These are phyloP conservation scores for Syncephalastrum monosporum DNA, from an alignment of 371 early-diverging fungal genomes.

Conservation along the genomic window DNA sequence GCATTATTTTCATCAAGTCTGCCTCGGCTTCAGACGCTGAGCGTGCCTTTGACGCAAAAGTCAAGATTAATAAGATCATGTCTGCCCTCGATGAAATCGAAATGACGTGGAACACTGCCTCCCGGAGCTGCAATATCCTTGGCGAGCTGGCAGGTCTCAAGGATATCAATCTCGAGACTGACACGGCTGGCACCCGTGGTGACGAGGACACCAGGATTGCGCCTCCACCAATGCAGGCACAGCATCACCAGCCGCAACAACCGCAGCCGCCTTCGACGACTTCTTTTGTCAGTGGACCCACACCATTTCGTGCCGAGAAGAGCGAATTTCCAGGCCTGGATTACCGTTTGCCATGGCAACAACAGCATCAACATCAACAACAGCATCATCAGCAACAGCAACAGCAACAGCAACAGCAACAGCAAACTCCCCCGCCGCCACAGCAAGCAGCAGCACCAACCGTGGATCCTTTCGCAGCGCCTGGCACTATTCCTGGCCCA, in stretches of 20 bases:
- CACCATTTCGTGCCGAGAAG: not conserved
- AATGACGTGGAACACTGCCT: conserved; percentile 23
- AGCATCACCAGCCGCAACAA: conserved; percentile 4
- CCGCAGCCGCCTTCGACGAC: conserved; percentile 3
- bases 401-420: not conserved
- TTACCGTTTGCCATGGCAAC: conserved; percentile 3
- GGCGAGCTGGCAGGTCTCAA: conserved; percentile 26
- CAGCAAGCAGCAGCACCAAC: conserved; percentile 13
- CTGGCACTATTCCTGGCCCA: conserved; percentile 20
- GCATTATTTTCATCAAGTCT: conserved; percentile 24
- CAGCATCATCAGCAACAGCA: not conserved
- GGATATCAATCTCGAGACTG: conserved; percentile 22
- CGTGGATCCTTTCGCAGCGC: conserved; percentile 33
- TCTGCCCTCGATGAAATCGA: conserved; percentile 27
- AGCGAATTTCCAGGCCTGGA: not conserved
- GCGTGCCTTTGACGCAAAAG: conserved; percentile 18
- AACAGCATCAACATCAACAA: not conserved
- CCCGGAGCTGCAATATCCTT: conserved; percentile 21
- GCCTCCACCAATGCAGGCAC: not conserved
- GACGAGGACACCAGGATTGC: conserved; percentile 3
- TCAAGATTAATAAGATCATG: conserved; percentile 31
- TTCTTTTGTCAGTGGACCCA: not conserved
- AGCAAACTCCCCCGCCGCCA: conserved; percentile 7
- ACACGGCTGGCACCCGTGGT: not conserved
- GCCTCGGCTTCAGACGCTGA: conserved; percentile 10